Evolutionary conservation across 768 basidiomycete species (phyloP), one percentile per base, ranked within the genome.

Genomic region (Termitomyces sp.): DNA sequence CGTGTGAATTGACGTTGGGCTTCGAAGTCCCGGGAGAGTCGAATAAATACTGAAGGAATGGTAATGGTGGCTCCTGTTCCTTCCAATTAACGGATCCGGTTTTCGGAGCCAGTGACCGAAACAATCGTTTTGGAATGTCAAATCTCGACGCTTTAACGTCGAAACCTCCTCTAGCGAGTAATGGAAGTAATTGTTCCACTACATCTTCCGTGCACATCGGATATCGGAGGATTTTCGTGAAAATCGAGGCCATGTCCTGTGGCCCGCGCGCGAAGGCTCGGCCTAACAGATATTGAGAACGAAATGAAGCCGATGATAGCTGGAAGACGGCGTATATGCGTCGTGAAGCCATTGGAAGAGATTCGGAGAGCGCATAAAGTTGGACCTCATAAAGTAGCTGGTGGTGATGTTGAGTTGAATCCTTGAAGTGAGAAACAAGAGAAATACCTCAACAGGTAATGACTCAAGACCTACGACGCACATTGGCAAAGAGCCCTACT

Each of bases 361-460:
- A 64, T 17, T 82, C 75, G 3, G 90, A 92, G 6, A 84, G 72
- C 0, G 92, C 85, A 60, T 77, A 77, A 17, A 90, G 78, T 62
- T 94, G 89, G 14, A 96, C 79, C 55, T 93, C 83, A 63, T 89
- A 87, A 0, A 95, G 70, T 9, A 98, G 77, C 94, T 95, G 62
- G 3, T 31, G 34, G 37, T 48, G 35, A 40, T 19, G 7, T 38
- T 59, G 64, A 64, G 21, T 34, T 38, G 43, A 19, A 34, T 51
- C 9, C 14, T 7, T 14, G 37, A 5, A 5, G 25, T 3, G 29
- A 9, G 32, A 38, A n/a, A n/a, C 42, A 37, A 40, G 37, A 43
- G 11, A 60, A 65, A 57, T 38, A 79, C 79, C 71, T 80, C 79
- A 3, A 77, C 71, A 29, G 78, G 78, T n/a, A 80, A 63, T 41